Evolutionary conservation across 2,329 filamentous ascomycete genomes (phyloP), one percentile per base, ranked within the genome.

Genomic region (Pyrenophora teres): DNA sequence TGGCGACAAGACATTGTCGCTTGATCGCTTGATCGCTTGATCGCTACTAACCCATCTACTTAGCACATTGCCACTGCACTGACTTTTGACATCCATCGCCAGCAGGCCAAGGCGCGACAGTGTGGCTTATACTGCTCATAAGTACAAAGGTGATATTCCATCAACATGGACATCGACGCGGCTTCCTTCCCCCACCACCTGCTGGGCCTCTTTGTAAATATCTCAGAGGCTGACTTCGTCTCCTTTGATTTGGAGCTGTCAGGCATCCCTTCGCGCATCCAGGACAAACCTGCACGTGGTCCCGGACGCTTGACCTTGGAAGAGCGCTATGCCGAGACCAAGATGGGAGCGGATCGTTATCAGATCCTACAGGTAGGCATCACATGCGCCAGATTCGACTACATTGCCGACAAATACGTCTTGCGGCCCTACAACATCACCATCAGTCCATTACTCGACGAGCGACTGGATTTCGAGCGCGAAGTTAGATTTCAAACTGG

Each of bases 171-270:
- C 46, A 72, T 87, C 59, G 78, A 81, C 57, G 72, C 72, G 18
- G 62, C 67, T 51, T 76, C 78, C 40, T 85, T 84, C 64, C 71
- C 74, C 23, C 69, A 74, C 25, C 72, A 79, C 23, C 73, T 87
- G 6, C 76, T 85, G 3, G 77, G 77, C 33, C 80, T 88, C 31
- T 71, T 88, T 16, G 76, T 80, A 52, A 76, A 82, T 50, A 80
- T 89, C 49, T 79, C 82, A 21, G 76, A 81, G 48, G 81, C 84
- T 30, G 78, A 80, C 53, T 88, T 87, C 60, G 81, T 89, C 10
- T 77, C 85, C 3, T 77, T 89, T 51, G 86, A 89, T 64, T 76
- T 88, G 10, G 86, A 89, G 69, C 80, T 88, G 39, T 87, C 85
- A 12, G 86, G 86, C 2, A 85, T 89, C 18, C 76, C 78, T 2